Evolutionary conservation across 2,329 filamentous ascomycete genomes (phyloP).

Genomic region (Diaporthe sp.): DNA sequence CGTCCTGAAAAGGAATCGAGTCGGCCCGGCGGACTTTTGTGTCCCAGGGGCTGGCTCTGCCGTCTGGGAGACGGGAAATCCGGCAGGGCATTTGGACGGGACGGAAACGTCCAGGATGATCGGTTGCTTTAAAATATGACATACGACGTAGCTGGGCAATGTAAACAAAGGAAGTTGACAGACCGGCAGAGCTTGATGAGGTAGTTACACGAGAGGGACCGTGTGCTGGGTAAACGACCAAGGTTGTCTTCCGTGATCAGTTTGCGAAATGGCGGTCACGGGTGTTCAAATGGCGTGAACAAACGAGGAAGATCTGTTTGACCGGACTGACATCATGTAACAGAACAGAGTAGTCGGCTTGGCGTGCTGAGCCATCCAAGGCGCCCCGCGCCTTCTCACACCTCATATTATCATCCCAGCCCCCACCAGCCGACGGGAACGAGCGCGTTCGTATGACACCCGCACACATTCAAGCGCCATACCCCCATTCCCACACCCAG

Average conservation of each 20-base stretch:
- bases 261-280: not conserved
- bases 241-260: not conserved
- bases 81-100: not conserved
- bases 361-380: not conserved
- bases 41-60: not conserved
- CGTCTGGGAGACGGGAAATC: not conserved
- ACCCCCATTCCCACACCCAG: constrained; percentile 27
- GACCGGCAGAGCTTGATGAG: not conserved
- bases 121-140: not conserved
- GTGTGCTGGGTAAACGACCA: not conserved
- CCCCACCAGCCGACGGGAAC: not conserved
- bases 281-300: not conserved
- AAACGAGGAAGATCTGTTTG: not conserved
- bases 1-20: not conserved
- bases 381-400: not conserved
- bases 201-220: not conserved
- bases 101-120: not conserved
- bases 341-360: too few species aligned
- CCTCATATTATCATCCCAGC: not conserved
- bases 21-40: not conserved
- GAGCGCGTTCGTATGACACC: not conserved
- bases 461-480: not conserved
- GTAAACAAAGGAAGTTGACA: constrained; percentile 15
- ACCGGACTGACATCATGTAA: not conserved
- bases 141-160: not conserved